Evolutionary conservation across 306 rosid genomes (phyloP), one percentile per base, ranked within the genome.

Genomic region (Inga leiocalycina): DNA sequence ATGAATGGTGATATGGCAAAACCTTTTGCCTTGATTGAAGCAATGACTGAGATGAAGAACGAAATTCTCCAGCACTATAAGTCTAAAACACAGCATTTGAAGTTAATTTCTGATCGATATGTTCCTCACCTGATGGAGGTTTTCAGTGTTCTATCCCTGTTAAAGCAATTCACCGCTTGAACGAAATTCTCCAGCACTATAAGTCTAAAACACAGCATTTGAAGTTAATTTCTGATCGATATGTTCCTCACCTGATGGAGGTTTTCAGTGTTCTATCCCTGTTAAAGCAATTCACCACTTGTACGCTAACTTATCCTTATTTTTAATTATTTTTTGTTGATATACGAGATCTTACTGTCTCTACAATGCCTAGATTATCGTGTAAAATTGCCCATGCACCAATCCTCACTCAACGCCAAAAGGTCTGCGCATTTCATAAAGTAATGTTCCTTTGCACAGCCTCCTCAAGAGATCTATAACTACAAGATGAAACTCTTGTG

Each of bases 141-240:
- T 54, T 56, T 56, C 64, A 20, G 64, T 56, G 64, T 20, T 8
- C 30, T 56, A 56, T 20, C 27, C 64, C 64, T 56, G 54, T 35
- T 65, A 73, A 48, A 82, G 87, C 81, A 77, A 76, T 83, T 51
- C 81, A 64, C 73, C 76, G 78, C 83, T 44, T 59, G 24, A 56
- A 56, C 6, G 24, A 56, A 56, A 56, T 56, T 11, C 11, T 20
- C 3, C 11, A 8, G 64, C 12, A 56, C 24, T 7, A 39, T 39
- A 39, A 6, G 8, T 39, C 43, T 39, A 56, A 20, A 20, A 56
- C 64, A 56, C 24, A 8, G 27, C 27, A 11, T 56, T 3, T 7
- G 30, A 56, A 56, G 64, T 12, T 56, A 56, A 20, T 20, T 56
- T 56, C 64, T 56, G 64, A 56, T n/a, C 8, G 64, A 56, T 20